These are phyloP conservation scores for Strobilomyces echinocephalus DNA, from an alignment of 768 basidiomycete species.

Conservation along the genomic window DNA sequence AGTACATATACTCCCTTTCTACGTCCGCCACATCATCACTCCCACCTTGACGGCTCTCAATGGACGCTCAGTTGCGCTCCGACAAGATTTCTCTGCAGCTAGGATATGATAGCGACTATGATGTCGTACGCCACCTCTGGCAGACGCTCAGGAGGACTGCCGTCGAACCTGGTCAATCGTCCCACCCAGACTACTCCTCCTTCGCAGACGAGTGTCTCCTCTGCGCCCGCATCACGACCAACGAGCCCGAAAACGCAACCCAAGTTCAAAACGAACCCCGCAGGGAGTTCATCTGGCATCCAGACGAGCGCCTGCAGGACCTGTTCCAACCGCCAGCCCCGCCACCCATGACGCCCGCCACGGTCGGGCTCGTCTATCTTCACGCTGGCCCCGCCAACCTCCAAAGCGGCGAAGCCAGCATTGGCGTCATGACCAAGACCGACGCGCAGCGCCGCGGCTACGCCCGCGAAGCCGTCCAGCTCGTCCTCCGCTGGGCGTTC, in stretches of 20 bases:
- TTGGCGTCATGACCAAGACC: slow-evolving; percentile 49
- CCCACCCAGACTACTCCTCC: slow-evolving; percentile 16
- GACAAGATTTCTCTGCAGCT: slow-evolving; percentile 11
- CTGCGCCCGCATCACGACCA: slow-evolving; percentile 19
- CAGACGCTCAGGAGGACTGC: slow-evolving; percentile 17
- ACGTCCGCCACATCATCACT: slow-evolving; percentile 9
- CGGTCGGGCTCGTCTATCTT: slow-evolving; percentile 28
- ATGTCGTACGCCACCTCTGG: slow-evolving; percentile 17
- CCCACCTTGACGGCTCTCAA: background rate
- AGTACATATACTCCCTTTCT: slow-evolving; percentile 8
- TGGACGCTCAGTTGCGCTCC: slow-evolving; percentile 10
- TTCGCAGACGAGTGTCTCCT: slow-evolving; percentile 31
- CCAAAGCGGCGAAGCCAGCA: slow-evolving; percentile 42
- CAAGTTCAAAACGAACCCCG: background rate
- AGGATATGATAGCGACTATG: background rate
- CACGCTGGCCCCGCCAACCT: slow-evolving; percentile 14
- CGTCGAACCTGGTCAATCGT: slow-evolving; percentile 26
- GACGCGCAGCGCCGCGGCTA: slow-evolving; percentile 38
- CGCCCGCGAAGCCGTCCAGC: slow-evolving; percentile 42
- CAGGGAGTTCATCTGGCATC: background rate
- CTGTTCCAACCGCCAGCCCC: background rate
- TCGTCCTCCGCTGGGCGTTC: slow-evolving; percentile 44
- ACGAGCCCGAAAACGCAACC: background rate
- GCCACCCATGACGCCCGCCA: background rate
- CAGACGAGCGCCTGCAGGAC: background rate